These are phyloP conservation scores for Eimeria necatrix DNA, from an alignment of 169 alveolate genomes.

Conservation along the genomic window DNA sequence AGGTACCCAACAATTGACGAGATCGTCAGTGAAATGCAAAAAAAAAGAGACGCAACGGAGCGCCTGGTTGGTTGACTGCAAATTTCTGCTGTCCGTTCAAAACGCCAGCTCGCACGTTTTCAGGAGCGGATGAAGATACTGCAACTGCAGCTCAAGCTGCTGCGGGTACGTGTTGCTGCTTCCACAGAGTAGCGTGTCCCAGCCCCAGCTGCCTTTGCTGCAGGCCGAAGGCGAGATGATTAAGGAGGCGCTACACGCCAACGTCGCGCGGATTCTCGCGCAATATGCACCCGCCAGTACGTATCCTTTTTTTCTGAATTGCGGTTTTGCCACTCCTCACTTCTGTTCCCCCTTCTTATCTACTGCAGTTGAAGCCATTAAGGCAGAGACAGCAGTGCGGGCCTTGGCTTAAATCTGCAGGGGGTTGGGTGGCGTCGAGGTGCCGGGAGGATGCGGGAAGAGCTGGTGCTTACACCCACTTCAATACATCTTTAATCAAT, in stretches of 20 bases:
- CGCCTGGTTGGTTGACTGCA: constrained; percentile 56
- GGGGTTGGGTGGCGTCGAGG: neutral
- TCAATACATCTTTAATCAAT: constrained; percentile 88
- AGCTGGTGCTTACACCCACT: constrained; percentile 83
- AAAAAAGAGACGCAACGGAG: constrained; percentile 82
- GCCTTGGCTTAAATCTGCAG: neutral
- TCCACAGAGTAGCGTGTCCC: too few relatives aligned
- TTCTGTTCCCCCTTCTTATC: neutral
- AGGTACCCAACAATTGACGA: constrained; percentile 84
- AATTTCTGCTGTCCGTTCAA: neutral
- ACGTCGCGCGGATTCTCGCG: constrained; percentile 80
- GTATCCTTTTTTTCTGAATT: neutral
- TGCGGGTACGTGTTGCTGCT: constrained; percentile 33
- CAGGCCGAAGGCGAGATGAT: constrained; percentile 83
- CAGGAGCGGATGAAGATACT: constrained; percentile 81
- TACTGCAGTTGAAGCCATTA: constrained; percentile 70
- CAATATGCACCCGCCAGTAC: constrained; percentile 79
- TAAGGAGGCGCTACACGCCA: constrained; percentile 78
- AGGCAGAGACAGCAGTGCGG: constrained; percentile 75
- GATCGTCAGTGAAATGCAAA: constrained; percentile 82
- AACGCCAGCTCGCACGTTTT: neutral
- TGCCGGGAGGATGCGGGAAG: neutral
- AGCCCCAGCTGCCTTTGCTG: neutral
- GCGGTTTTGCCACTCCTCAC: neutral
- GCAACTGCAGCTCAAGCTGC: constrained; percentile 77